These are phyloP conservation scores for Polyporus arcularius DNA, from an alignment of 768 basidiomycete genomes.

Conservation along the genomic window DNA sequence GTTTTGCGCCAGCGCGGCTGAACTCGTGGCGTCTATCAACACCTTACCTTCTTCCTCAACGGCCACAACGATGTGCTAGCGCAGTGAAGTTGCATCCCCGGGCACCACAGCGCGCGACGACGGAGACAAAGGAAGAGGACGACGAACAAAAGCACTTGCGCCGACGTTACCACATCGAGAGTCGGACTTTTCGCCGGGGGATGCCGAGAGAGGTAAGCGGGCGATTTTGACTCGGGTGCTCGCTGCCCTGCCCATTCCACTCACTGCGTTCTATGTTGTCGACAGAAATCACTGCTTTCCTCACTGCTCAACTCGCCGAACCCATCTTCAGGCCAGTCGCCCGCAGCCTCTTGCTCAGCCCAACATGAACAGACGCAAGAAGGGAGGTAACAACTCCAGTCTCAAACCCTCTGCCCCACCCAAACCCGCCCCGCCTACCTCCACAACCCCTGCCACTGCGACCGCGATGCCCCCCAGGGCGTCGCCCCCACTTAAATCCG, in stretches of 20 bases:
- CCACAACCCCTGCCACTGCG: conserved; percentile 4
- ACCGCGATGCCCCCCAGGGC: conserved; percentile 4
- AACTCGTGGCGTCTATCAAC: too few relatives aligned
- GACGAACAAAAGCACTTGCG: conserved; percentile 2
- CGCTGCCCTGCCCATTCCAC: conserved; percentile 6
- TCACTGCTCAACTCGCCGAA: conserved; percentile 14
- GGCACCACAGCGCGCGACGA: too few relatives aligned
- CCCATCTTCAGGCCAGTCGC: conserved; percentile 12
- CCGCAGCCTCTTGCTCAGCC: conserved; percentile 1
- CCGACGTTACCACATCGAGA: conserved; percentile 8
- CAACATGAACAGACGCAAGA: conserved; percentile 18
- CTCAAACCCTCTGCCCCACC: conserved; percentile 18
- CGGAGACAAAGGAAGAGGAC: background rate
- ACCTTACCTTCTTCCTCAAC: too few relatives aligned
- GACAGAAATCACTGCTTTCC: conserved; percentile 16
- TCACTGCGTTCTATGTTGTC: conserved; percentile 20
- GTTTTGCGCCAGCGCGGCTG: too few relatives aligned
- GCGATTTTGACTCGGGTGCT: conserved; percentile 16
- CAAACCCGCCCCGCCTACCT: conserved; percentile 8
- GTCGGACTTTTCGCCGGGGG: conserved; percentile 8
- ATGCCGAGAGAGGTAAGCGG: conserved; percentile 14
- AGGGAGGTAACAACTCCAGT: conserved; percentile 3
- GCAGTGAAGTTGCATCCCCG: too few relatives aligned
- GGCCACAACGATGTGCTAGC: too few relatives aligned
- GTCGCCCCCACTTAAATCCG: conserved; percentile 10